A percentile compares a stretch with the other conserved stretches of the same genome.
These are phyloP conservation scores for Aspergillus latus DNA, from an alignment of 2,329 filamentous ascomycete species.

Conservation along the genomic window DNA sequence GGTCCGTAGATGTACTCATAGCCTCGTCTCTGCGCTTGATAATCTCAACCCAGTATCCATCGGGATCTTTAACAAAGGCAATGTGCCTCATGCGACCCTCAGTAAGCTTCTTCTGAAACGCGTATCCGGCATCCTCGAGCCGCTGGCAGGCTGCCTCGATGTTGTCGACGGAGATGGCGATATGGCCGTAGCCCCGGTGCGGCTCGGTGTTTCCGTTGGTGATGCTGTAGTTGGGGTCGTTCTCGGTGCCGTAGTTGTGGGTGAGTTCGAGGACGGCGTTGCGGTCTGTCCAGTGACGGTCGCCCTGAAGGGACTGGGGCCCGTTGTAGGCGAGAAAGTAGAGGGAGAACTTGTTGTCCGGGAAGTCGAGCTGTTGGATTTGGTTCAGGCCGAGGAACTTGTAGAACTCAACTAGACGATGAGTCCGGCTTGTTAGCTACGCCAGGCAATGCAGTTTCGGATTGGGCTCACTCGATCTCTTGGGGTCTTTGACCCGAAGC, in stretches of 20 bases:
- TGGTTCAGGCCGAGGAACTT: constrained; percentile 85
- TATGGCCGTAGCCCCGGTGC: constrained; percentile 78
- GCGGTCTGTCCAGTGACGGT: constrained; percentile 74
- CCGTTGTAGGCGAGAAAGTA: constrained; percentile 93
- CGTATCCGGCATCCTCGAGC: constrained; percentile 85
- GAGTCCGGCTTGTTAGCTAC: not conserved
- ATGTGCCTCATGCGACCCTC: constrained; percentile 87
- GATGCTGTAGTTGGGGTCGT: constrained; percentile 74
- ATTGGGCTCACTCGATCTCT: constrained; percentile 62
- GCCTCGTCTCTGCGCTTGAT: constrained; percentile 72
- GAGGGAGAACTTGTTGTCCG: constrained; percentile 88
- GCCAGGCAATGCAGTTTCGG: not conserved
- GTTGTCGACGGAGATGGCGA: constrained; percentile 78
- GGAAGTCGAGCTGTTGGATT: constrained; percentile 76
- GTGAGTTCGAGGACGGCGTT: constrained; percentile 87
- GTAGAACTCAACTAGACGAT: constrained; percentile 77
- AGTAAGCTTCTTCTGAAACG: constrained; percentile 90
- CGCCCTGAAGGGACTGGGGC: constrained; percentile 69
- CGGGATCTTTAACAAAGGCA: constrained; percentile 85
- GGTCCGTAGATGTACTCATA: constrained; percentile 68
- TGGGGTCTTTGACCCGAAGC: constrained; percentile 93
- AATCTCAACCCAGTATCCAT: constrained; percentile 69
- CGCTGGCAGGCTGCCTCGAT: constrained; percentile 87
- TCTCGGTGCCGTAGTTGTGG: constrained; percentile 84
- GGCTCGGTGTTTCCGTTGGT: constrained; percentile 92